Conservation (phyloP, 2,329 filamentous ascomycete species). For the Fusarium tuaranense region DNA sequence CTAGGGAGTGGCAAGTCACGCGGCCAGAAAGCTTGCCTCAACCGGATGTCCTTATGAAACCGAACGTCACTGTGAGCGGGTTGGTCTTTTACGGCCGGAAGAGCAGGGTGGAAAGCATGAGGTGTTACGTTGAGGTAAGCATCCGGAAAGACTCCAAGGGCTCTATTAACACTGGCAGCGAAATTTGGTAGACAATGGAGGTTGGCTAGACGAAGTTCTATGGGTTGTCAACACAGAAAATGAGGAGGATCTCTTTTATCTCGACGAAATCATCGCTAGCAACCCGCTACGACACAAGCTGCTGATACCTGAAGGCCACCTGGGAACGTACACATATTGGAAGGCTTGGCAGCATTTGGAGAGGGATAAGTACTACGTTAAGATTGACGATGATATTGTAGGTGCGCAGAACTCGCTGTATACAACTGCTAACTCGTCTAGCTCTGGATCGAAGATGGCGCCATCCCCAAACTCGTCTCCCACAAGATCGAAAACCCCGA, state of each 20-base stretch:
- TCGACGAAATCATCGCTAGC: slow-evolving; percentile 27
- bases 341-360: slow-evolving; percentile 34
- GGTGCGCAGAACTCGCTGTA: neutral
- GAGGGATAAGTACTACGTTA: slow-evolving; percentile 37
- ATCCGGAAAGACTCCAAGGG: no score
- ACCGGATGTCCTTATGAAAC: slow-evolving; percentile 7
- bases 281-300: slow-evolving; percentile 31
- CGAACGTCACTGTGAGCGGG: slow-evolving; percentile 30
- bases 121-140: slow-evolving; percentile 33
- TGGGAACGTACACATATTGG: slow-evolving; percentile 26
- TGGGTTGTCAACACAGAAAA: slow-evolving; percentile 33
- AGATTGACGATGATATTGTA: slow-evolving; percentile 36
- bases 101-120: slow-evolving; percentile 23
- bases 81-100: slow-evolving; percentile 33
- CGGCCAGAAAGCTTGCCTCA: neutral
- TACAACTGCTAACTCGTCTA: slow-evolving; percentile 1
- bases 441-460: slow-evolving; percentile 36
- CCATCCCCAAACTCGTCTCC: slow-evolving; percentile 28
- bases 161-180: neutral
- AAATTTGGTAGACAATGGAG: slow-evolving; percentile 34
- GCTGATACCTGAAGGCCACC: slow-evolving; percentile 17
- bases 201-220: slow-evolving; percentile 34
- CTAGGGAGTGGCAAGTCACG: neutral
- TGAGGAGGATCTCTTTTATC: slow-evolving; percentile 18
- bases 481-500: slow-evolving; percentile 26